These are phyloP conservation scores for Favolaschia claudopus DNA, from an alignment of 768 basidiomycete species.

Conservation along the genomic window DNA sequence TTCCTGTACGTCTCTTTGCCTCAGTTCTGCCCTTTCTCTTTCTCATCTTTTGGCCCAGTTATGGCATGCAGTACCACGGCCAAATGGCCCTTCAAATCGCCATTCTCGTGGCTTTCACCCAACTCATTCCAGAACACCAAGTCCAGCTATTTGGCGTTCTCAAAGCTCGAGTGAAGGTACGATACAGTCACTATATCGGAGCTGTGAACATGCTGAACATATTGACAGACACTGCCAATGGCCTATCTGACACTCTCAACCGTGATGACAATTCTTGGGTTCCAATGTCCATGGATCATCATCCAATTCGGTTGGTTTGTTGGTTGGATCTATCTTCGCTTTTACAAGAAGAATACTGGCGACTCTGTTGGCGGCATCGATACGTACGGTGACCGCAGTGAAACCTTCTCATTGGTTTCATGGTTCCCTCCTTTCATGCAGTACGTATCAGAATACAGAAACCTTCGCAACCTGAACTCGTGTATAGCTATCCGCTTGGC, in stretches of 20 bases:
- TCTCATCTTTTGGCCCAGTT: constrained; percentile 56
- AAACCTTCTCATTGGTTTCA: constrained; percentile 92
- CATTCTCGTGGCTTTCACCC: constrained; percentile 94
- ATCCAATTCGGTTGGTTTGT: constrained; percentile 99
- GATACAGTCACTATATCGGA: constrained; percentile 15
- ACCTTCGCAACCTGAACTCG: constrained; percentile 4
- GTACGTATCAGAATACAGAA: constrained; percentile 56
- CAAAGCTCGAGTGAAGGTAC: constrained; percentile 89
- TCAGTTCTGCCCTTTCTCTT: constrained; percentile 14
- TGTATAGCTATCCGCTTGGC: constrained; percentile 72
- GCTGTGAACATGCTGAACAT: constrained; percentile 8
- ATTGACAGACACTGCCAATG: constrained; percentile 87
- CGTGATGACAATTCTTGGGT: constrained; percentile 81
- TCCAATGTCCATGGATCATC: constrained; percentile 89
- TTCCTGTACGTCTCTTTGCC: constrained; percentile 69
- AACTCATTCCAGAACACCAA: constrained; percentile 97
- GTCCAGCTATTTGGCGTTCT: constrained; percentile 89
- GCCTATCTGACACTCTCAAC: constrained; percentile 91
- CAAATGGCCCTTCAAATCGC: constrained; percentile 91
- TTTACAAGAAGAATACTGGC: constrained; percentile 88
- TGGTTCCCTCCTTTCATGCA: constrained; percentile 98
- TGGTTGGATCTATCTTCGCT: constrained; percentile 93
- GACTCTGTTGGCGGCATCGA: constrained; percentile 68
- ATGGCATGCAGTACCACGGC: constrained; percentile 90
- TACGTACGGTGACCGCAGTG: constrained; percentile 93